Conservation (phyloP, 257 asterid genomes). For the Cynanchum wilfordii region DNA sequence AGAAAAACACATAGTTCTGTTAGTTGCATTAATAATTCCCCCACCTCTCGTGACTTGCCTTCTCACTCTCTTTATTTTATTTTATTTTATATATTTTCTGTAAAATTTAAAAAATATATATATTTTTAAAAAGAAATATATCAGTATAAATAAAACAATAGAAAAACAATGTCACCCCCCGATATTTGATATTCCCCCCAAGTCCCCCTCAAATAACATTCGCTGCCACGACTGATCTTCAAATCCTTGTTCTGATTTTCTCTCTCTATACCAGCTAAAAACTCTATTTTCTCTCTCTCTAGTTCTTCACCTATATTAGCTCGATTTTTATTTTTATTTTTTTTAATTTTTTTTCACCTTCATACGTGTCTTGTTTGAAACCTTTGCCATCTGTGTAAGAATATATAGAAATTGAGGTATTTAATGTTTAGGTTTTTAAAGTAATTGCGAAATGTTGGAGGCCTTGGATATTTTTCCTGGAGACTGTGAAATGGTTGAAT, state of each 20-base stretch:
- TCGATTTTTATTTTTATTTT: not conserved
- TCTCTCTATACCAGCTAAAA: constrained; percentile 1
- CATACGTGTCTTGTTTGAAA: not conserved
- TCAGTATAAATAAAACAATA: not conserved
- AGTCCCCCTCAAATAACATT: constrained; percentile 6
- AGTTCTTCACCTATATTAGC: not conserved
- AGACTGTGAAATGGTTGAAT: not conserved
- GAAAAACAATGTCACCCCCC: not conserved
- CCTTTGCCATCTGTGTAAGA: not conserved
- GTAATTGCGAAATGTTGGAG: not conserved
- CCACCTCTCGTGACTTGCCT: constrained; percentile 4
- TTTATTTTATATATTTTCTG: not conserved
- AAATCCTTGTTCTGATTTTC: constrained; percentile 2
- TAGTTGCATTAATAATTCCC: constrained; percentile 6
- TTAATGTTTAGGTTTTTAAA: not conserved
- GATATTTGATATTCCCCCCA: constrained; percentile 24
- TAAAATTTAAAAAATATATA: not conserved
- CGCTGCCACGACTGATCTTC: constrained; percentile 7
- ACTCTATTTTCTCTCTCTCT: not conserved
- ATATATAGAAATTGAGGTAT: not conserved
- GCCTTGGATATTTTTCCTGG: not conserved
- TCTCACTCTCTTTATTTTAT: not conserved
- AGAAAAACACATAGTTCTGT: not conserved
- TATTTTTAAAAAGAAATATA: not conserved
- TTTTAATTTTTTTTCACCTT: not conserved